A percentile compares a stretch with the other conserved stretches of the same genome.
These are phyloP conservation scores for Miscanthus lutarioriparius DNA, from an alignment of 176 grass and related monocot genomes.

Conservation along the genomic window DNA sequence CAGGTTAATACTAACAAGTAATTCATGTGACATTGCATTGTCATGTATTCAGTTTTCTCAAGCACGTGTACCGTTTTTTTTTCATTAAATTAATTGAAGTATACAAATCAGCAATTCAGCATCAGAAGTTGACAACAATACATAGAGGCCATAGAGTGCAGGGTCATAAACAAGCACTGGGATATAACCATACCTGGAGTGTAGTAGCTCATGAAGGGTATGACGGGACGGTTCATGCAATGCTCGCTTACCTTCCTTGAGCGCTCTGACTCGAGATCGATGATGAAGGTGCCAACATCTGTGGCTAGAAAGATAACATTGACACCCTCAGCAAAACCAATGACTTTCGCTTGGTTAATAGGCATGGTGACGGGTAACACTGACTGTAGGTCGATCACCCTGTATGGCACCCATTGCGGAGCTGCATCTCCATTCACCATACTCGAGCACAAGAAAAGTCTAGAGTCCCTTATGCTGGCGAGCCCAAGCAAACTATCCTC, in stretches of 20 bases:
- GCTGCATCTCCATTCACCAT: neutral
- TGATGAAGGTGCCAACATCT: neutral
- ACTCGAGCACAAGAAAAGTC: neutral
- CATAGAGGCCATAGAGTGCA: too few relatives aligned
- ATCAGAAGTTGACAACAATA: neutral
- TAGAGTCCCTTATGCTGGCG: neutral
- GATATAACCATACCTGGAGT: neutral
- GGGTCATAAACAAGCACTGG: too few relatives aligned
- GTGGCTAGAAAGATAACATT: neutral
- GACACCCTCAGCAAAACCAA: neutral
- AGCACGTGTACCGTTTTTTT: neutral
- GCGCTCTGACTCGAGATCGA: neutral
- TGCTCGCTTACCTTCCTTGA: neutral
- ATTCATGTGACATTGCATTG: neutral
- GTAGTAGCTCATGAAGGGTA: neutral
- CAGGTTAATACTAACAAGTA: neutral
- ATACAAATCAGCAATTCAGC: neutral
- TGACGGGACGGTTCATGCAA: neutral
- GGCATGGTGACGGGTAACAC: neutral
- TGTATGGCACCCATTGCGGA: neutral
- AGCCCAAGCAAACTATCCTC: neutral
- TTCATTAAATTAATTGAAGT: neutral
- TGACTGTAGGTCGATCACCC: neutral
- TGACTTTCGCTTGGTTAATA: neutral
- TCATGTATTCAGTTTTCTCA: neutral